These are phyloP conservation scores for Nothophoma quercina DNA, from an alignment of 2,329 filamentous ascomycete genomes.

Conservation along the genomic window DNA sequence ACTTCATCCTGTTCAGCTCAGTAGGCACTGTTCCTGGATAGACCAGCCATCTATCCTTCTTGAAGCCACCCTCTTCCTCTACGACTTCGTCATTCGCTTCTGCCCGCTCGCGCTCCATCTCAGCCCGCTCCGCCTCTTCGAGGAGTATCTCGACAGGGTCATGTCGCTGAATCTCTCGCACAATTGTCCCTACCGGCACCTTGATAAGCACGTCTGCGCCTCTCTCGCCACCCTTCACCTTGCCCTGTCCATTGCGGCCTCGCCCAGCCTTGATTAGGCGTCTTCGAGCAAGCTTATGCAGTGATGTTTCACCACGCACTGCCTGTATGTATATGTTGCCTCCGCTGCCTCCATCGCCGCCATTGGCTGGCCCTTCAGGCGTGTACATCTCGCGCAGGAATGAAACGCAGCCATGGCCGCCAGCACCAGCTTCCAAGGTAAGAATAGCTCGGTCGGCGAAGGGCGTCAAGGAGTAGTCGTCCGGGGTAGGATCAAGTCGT, in stretches of 20 bases:
- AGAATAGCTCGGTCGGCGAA: constrained; percentile 89
- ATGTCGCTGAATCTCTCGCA: constrained; percentile 79
- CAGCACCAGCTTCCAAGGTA: constrained; percentile 77
- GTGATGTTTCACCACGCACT: constrained; percentile 85
- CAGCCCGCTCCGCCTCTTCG: constrained; percentile 39
- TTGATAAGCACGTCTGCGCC: constrained; percentile 88
- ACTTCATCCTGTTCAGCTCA: constrained; percentile 67
- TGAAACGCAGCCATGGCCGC: constrained; percentile 92
- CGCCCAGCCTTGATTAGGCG: constrained; percentile 76
- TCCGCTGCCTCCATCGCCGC: constrained; percentile 90
- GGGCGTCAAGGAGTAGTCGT: constrained; percentile 81
- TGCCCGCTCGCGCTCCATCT: constrained; percentile 29
- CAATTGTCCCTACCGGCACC: constrained; percentile 90
- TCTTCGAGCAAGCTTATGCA: constrained; percentile 87
- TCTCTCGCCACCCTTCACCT: constrained; percentile 74
- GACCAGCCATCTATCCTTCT: constrained; percentile 80
- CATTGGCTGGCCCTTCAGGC: constrained; percentile 88
- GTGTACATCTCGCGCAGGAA: constrained; percentile 93
- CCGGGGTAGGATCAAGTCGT: constrained; percentile 76
- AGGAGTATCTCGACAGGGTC: constrained; percentile 80
- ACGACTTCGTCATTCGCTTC: constrained; percentile 37
- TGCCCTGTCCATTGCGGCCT: constrained; percentile 81
- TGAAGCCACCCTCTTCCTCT: constrained; percentile 47
- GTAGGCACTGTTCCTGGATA: constrained; percentile 82
- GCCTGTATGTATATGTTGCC: constrained; percentile 96